Evolutionary conservation across 805 yeast species (phyloP), one percentile per base, ranked within the genome.

Genomic region (Danielia reshetovae): DNA sequence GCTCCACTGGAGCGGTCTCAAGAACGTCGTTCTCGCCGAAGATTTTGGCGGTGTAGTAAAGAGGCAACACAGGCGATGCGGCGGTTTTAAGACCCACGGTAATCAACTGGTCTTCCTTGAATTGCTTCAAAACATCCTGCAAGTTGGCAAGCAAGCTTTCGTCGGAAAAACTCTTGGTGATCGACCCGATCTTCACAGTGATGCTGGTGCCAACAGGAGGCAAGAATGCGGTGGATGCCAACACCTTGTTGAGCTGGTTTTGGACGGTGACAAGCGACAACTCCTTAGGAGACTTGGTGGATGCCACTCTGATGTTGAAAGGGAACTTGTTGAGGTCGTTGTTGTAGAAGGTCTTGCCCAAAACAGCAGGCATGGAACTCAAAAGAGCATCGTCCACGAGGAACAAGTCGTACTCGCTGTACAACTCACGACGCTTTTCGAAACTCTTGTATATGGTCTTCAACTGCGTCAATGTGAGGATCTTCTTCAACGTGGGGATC

Each of bases 401-500:
- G 59, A 93, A 85, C 41, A 87, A 46, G 50, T 88, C 95, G 55
- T 75, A 85, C 39, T 77, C 79, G 11, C 70, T 57, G 27, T 72
- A 60, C 40, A 93, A 75, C 43, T 79, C 81, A 57, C 97, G 79
- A 59, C 88, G 80, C 40, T 88, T 81, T 60, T 93, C 97, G 51
- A 67, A 93, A n/a, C 85, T 77, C 64, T 87, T 87, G 71, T 79
- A 90, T 41, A 81, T 83, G 22, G 88, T 85, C 59, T 86, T 86
- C 44, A 93, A 70, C 47, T 87, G 83, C 29, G 77, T 70, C 36
- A 81, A 81, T 5, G 93, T 74, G 22, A 88, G 70, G 35, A 89
- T 79, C 49, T 74, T 72, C 15, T 59, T 38, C 28, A 77, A 59
- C 25, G 73, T 59, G 15, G 75, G 72, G 21, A 75, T 62, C 14